Evolutionary conservation across 495 filamentous ascomycete genomes (phyloP), one percentile per base, ranked within the genome.

Genomic region (Aspergillus avenaceus): DNA sequence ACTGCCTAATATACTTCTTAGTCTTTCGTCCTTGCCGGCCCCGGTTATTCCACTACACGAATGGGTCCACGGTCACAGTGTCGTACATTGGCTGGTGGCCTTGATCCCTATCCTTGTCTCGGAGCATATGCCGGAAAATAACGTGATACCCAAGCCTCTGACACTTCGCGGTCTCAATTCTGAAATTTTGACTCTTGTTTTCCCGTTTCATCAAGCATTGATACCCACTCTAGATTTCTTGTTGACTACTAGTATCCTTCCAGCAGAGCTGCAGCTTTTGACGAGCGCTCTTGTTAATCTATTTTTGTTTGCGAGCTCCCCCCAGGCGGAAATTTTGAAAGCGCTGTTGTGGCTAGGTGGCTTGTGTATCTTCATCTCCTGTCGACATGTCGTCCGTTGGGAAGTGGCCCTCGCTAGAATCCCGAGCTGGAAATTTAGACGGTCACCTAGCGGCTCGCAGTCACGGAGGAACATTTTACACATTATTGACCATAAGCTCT

Each of bases 261-360:
- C 84, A 4, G 85, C 95, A 3, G 93, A 98, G 60, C 69, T 96
- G 42, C 90, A 97, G 55, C 75, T 97, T 13, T 79, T 97, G 34
- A 90, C 91, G 18, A 78, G 81, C 28, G 82, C 83, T 12, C 76
- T 97, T 37, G 87, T 97, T 58, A 90, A 97, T 64, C 65, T 97
- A 34, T 73, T 91, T 31, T 62, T 96, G 12, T 79, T 91, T 52
- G 84, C 91, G 22, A 61, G 66, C 8, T 95, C 92, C 8, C 90
- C 93, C 1, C 95, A 97, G 68, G 83, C 83, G 6, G 71, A 86
- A 25, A 95, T 97, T 40, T 67, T 97, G 5, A 86, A 88, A 64
- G 80, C 84, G 8, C 61, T 96, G 24, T 73, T 97, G 6, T 97
- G 93, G 91, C 76, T 89, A 28, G 95, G 95, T 22, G 91, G 91